These are phyloP conservation scores for Coniochaeta hoffmannii DNA, from an alignment of 2,329 filamentous ascomycete genomes.

Conservation along the genomic window DNA sequence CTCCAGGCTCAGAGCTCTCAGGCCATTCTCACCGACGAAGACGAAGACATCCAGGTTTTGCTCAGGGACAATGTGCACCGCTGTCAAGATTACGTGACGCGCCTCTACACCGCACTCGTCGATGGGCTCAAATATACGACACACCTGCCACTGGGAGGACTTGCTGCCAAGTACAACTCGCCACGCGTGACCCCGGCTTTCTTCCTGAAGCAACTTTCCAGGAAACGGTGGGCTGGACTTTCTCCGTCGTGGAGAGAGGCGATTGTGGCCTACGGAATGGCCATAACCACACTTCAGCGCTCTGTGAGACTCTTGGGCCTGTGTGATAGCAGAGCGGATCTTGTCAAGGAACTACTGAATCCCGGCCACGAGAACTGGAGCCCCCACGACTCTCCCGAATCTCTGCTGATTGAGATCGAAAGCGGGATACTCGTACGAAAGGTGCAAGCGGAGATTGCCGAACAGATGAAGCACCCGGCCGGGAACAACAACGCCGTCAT, in stretches of 20 bases:
- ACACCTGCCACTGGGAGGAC: not conserved
- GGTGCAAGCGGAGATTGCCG: slow-evolving; percentile 51
- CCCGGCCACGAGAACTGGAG: slow-evolving; percentile 50
- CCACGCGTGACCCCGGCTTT: slow-evolving; percentile 24
- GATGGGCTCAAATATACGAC: not conserved
- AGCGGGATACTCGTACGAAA: slow-evolving; percentile 52
- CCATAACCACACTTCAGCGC: slow-evolving; percentile 32
- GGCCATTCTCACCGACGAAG: not conserved
- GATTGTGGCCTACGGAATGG: slow-evolving; percentile 31
- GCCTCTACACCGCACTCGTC: not conserved
- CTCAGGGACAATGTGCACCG: not conserved
- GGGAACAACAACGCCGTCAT: slow-evolving; percentile 42
- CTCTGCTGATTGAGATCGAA: slow-evolving; percentile 57
- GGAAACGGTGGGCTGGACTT: slow-evolving; percentile 21
- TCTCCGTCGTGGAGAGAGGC: slow-evolving; percentile 16
- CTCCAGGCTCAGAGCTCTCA: not conserved
- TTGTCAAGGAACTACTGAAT: slow-evolving; percentile 38
- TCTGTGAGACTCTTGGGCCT: slow-evolving; percentile 29
- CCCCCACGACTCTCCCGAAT: slow-evolving; percentile 45
- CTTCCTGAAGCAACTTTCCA: slow-evolving; percentile 26
- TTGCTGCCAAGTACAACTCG: slow-evolving; percentile 7
- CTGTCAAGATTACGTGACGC: not conserved
- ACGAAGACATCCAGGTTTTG: not conserved
- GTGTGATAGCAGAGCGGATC: slow-evolving; percentile 17
- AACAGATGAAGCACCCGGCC: slow-evolving; percentile 41